Evolutionary conservation across 805 yeast species (phyloP).

Genomic region (Spathaspora boniae): DNA sequence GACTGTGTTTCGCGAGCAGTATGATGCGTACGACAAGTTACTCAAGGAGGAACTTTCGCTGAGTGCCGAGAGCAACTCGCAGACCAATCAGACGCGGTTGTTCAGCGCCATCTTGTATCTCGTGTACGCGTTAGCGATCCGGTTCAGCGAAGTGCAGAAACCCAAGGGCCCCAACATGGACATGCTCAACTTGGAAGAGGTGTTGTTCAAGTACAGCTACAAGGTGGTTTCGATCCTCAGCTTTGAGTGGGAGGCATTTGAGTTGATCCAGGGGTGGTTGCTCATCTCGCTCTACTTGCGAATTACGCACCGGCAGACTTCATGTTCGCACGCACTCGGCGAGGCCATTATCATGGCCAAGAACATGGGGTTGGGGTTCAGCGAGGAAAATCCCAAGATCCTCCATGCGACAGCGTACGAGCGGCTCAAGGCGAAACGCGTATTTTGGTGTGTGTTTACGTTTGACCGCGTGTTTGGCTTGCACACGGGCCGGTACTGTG

Average conservation of each 20-base stretch:
- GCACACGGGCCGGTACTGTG: slow-evolving; percentile 48
- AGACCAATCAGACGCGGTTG: slow-evolving; percentile 38
- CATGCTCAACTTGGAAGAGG: slow-evolving; percentile 27
- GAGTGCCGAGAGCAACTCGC: slow-evolving; percentile 12
- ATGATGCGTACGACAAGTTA: slow-evolving; percentile 25
- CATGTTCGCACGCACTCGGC: slow-evolving; percentile 29
- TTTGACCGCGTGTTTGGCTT: slow-evolving; percentile 52
- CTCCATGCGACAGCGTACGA: slow-evolving; percentile 36
- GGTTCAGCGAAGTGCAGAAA: slow-evolving; percentile 45
- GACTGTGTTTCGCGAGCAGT: slow-evolving; percentile 50
- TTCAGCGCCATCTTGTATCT: slow-evolving; percentile 51
- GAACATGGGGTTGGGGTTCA: slow-evolving; percentile 33
- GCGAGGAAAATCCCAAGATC: slow-evolving; percentile 15
- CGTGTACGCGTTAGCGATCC: slow-evolving; percentile 46
- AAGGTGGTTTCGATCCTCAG: slow-evolving; percentile 28
- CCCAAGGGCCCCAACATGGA: slow-evolving; percentile 26
- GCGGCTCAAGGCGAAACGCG: slow-evolving; percentile 43
- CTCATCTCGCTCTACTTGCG: slow-evolving; percentile 34
- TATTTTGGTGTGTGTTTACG: slow-evolving; percentile 54
- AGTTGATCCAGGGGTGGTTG: slow-evolving; percentile 41
- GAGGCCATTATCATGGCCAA: slow-evolving; percentile 35
- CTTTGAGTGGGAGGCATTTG: slow-evolving; percentile 43
- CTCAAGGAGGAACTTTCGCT: slow-evolving; percentile 10
- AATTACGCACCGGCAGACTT: slow-evolving; percentile 36
- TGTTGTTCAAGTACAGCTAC: slow-evolving; percentile 32